phyloP scores from a whole-genome alignment of 2,329 filamentous ascomycete species.

The Fusarium sp. region DNA sequence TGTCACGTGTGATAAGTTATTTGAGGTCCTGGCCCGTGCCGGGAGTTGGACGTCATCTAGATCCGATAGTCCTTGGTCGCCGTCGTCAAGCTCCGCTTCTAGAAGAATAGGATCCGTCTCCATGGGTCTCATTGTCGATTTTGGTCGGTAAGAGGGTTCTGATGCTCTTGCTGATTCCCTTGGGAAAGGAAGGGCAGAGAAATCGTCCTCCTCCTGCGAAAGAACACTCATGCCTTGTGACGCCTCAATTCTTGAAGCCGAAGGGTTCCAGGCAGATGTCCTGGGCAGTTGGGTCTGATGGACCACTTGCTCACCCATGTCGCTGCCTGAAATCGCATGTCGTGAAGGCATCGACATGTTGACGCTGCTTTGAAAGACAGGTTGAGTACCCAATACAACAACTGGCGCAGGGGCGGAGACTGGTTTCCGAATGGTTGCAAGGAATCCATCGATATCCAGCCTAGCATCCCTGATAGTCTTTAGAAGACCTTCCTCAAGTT shows the following conservation, averaged over 20 bases:
- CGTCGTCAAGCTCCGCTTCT: conserved; percentile 43
- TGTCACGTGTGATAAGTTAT: conserved; percentile 10
- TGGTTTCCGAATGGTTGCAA: conserved; percentile 47
- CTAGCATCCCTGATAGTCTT: conserved; percentile 59
- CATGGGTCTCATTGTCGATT: conserved; percentile 9
- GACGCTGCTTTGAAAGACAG: conserved; percentile 47
- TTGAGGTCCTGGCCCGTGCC: conserved; percentile 16
- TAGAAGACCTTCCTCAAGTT: conserved; percentile 59
- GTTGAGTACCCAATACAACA: conserved; percentile 62
- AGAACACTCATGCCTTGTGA: conserved; percentile 42
- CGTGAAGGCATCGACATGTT: conserved; percentile 52
- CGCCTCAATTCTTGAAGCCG: conserved; percentile 34
- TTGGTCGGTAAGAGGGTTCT: conserved; percentile 12
- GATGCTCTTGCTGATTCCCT: conserved; percentile 35
- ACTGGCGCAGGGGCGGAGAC: conserved; percentile 23
- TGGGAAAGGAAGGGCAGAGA: conserved; percentile 44
- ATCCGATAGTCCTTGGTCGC: conserved; percentile 50
- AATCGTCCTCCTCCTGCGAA: conserved; percentile 44
- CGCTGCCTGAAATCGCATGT: conserved; percentile 50
- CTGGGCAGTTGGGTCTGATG: conserved; percentile 63
- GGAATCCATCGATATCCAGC: conserved; percentile 58
- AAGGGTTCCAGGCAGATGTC: conserved; percentile 43
- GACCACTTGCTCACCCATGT: conserved; percentile 61
- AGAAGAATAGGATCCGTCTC: conserved; percentile 9
- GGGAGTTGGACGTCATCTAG: conserved; percentile 48